phyloP scores from a whole-genome alignment of 306 rosid species.

The Heteromeles arbutifolia region DNA sequence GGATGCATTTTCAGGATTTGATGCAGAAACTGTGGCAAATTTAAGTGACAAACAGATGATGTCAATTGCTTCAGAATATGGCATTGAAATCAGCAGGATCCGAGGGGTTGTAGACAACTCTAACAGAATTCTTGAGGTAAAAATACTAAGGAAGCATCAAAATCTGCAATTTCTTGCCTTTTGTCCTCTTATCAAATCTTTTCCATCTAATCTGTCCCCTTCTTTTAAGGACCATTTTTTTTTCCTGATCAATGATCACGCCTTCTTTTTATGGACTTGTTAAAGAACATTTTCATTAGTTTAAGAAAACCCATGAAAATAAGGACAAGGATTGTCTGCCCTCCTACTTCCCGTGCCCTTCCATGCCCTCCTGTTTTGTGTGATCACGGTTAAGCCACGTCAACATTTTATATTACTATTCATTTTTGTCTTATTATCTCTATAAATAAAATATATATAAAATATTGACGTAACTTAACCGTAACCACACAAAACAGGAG shows the following conservation, averaged over 20 bases:
- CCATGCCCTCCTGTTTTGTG: too few species aligned
- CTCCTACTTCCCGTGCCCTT: too few species aligned
- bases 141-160: neutral
- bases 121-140: slow-evolving; percentile 74
- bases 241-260: neutral
- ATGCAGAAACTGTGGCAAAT: slow-evolving; percentile 66
- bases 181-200: slow-evolving; percentile 8
- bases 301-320: slow-evolving; percentile 13
- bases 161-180: neutral
- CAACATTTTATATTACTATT: too few species aligned
- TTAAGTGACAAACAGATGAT: slow-evolving; percentile 83
- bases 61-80: slow-evolving; percentile 57
- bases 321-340: too few species aligned
- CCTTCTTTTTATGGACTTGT: slow-evolving; percentile 24
- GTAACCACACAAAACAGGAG: too few species aligned
- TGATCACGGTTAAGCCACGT: too few species aligned
- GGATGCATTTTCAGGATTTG: slow-evolving; percentile 81
- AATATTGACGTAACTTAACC: too few species aligned
- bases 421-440: too few species aligned
- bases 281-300: slow-evolving; percentile 8
- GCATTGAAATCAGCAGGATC: slow-evolving; percentile 79
- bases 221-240: slow-evolving; percentile 18
- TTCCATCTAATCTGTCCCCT: slow-evolving; percentile 19
- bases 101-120: slow-evolving; percentile 94
- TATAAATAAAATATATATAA: too few species aligned